phyloP scores from a whole-genome alignment of 352 stramenopile genomes.

The Pythium coloratum region DNA sequence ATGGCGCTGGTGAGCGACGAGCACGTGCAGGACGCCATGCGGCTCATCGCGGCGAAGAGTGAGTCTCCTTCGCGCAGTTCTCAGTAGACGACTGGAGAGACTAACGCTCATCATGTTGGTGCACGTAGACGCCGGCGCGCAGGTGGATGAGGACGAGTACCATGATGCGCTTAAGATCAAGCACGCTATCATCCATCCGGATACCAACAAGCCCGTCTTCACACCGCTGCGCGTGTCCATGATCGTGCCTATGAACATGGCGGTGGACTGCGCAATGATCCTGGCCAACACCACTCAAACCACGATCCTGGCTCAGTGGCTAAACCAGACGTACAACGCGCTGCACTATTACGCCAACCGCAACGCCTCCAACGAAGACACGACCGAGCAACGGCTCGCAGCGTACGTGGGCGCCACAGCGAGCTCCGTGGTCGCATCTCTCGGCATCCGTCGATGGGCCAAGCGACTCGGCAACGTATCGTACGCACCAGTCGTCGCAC shows the following conservation, averaged over 20 bases:
- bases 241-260: conserved; percentile 87
- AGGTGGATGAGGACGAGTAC: conserved; percentile 39
- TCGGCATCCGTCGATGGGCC: conserved; percentile 64
- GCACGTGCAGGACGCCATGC: conserved; percentile 46
- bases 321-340: conserved; percentile 91
- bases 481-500: conserved; percentile 54
- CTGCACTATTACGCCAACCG: conserved; percentile 90
- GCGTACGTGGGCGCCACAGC: conserved; percentile 77
- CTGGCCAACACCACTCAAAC: conserved; percentile 61
- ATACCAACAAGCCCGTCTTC: conserved; percentile 66
- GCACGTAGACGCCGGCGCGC: conserved; percentile 35
- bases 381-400: conserved; percentile 55
- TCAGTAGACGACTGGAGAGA: conserved; percentile 1
- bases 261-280: conserved; percentile 83
- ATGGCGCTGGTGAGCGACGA: conserved; percentile 63
- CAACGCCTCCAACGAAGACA: conserved; percentile 85
- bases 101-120: background rate
- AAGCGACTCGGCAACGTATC: conserved; percentile 42
- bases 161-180: conserved; percentile 65
- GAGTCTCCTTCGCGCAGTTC: background rate
- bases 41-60: conserved; percentile 41
- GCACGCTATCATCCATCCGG: conserved; percentile 71
- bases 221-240: conserved; percentile 78
- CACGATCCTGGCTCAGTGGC: conserved; percentile 80
- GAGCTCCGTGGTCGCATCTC: conserved; percentile 72